phyloP scores from a whole-genome alignment of 805 yeast genomes.

The Myxozyma neglecta region DNA sequence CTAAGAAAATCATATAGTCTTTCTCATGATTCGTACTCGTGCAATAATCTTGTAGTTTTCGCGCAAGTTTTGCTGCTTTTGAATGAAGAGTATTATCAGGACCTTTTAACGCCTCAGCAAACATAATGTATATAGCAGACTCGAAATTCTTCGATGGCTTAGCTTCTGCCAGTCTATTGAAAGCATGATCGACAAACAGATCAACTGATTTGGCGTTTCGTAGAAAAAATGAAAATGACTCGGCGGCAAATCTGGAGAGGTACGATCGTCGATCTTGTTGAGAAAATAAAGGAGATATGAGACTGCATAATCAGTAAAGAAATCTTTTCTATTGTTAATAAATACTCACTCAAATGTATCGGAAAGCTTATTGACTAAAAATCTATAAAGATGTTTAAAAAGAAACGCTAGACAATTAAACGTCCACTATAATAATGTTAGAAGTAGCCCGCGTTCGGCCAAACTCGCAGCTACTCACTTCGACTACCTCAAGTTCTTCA shows the following conservation, averaged over 20 bases:
- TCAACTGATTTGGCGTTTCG: conserved; percentile 61
- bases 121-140: conserved; percentile 59
- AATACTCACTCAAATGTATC: conserved; percentile 61
- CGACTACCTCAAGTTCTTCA: conserved; percentile 59
- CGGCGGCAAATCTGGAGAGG: conserved; percentile 81
- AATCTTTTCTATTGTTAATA: not conserved
- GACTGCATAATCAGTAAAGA: not conserved
- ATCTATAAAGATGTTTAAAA: conserved; percentile 79
- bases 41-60: conserved; percentile 21
- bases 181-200: conserved; percentile 47
- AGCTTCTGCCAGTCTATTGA: conserved; percentile 40
- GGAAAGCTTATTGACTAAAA: conserved; percentile 58
- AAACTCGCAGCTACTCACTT: conserved; percentile 36
- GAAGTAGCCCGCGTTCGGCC: not conserved
- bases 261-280: conserved; percentile 56
- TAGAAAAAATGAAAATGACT: conserved; percentile 80
- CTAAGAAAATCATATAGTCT: conserved; percentile 15
- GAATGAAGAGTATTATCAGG: conserved; percentile 76
- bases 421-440: conserved; percentile 47
- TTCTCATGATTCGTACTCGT: conserved; percentile 13
- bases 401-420: conserved; percentile 84
- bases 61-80: conserved; percentile 46
- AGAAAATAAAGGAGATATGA: conserved; percentile 44
- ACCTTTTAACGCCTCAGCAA: conserved; percentile 72
- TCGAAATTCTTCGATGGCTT: conserved; percentile 50